phyloP scores from a whole-genome alignment of 1,139 yeast species.

The Kodamaea ohmeri region DNA sequence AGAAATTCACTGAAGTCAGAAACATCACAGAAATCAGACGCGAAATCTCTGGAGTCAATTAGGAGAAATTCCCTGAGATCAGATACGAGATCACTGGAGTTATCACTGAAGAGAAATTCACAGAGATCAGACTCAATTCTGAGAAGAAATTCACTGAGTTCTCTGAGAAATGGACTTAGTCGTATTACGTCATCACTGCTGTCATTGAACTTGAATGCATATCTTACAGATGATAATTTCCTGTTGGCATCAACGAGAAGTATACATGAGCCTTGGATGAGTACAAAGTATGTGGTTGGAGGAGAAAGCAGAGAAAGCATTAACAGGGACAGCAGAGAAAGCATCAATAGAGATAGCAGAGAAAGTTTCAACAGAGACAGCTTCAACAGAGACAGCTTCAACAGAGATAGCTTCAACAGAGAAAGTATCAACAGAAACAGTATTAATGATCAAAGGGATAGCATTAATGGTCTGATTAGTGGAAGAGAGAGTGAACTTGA shows the following conservation, averaged over 20 bases:
- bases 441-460: not conserved
- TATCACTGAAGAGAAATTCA: not conserved
- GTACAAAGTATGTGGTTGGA: slow-evolving; percentile 6
- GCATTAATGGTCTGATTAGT: not conserved
- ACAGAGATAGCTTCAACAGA: too few species aligned
- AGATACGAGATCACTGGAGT: too few species aligned
- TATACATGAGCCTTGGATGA: slow-evolving; percentile 3
- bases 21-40: too few species aligned
- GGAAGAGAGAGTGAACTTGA: not conserved
- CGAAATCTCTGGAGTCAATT: too few species aligned
- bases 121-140: not conserved
- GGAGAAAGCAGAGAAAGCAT: not conserved
- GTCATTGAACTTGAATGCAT: slow-evolving; percentile 44
- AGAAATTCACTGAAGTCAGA: too few species aligned
- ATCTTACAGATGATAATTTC: slow-evolving; percentile 38
- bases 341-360: too few species aligned
- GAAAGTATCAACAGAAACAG: too few species aligned
- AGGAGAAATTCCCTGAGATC: too few species aligned
- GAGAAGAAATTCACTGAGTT: not conserved
- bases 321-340: too few species aligned
- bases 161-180: slow-evolving; percentile 28
- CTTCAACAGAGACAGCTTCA: too few species aligned
- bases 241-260: slow-evolving; percentile 12
- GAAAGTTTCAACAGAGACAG: too few species aligned
- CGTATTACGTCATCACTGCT: slow-evolving; percentile 43